phyloP scores from a whole-genome alignment of 805 yeast genomes.

The Candida broadrunensis region DNA sequence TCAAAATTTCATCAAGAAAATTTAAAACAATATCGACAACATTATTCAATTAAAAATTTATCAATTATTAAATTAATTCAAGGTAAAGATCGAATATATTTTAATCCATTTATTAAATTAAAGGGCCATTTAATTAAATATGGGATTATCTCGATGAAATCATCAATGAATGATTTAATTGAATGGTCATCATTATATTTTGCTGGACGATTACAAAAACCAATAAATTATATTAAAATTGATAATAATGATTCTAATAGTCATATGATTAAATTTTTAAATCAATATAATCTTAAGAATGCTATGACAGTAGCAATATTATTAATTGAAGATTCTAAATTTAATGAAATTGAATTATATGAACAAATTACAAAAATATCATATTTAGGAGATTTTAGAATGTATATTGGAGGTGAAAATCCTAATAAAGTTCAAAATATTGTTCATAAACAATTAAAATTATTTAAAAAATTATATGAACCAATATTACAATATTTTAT shows the following conservation, averaged over 20 bases:
- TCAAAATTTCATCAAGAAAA: slow-evolving; percentile 75
- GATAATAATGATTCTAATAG: slow-evolving; percentile 36
- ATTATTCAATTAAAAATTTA: slow-evolving; percentile 63
- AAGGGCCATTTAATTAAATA: slow-evolving; percentile 61
- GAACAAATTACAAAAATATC: slow-evolving; percentile 76
- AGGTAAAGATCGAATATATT: slow-evolving; percentile 79
- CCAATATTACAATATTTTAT: slow-evolving; percentile 45
- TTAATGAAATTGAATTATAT: slow-evolving; percentile 67
- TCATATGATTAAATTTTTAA: slow-evolving; percentile 53
- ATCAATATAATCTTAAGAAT: slow-evolving; percentile 72
- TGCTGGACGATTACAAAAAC: slow-evolving; percentile 93
- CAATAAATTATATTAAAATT: slow-evolving; percentile 66
- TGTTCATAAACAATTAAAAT: slow-evolving; percentile 68
- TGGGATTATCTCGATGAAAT: slow-evolving; percentile 72
- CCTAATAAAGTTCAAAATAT: slow-evolving; percentile 86
- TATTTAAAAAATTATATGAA: slow-evolving; percentile 70
- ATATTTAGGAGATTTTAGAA: slow-evolving; percentile 87
- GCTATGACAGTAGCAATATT: slow-evolving; percentile 72
- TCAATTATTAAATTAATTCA: slow-evolving; percentile 32
- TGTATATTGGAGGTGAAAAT: slow-evolving; percentile 84
- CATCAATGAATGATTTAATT: slow-evolving; percentile 63
- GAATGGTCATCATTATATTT: slow-evolving; percentile 84
- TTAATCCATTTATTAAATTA: slow-evolving; percentile 82
- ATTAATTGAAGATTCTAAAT: slow-evolving; percentile 37
- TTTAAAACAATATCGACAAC: slow-evolving; percentile 61